Evolutionary conservation across 1,139 yeast genomes (phyloP).

Genomic region (Pichia sp.): DNA sequence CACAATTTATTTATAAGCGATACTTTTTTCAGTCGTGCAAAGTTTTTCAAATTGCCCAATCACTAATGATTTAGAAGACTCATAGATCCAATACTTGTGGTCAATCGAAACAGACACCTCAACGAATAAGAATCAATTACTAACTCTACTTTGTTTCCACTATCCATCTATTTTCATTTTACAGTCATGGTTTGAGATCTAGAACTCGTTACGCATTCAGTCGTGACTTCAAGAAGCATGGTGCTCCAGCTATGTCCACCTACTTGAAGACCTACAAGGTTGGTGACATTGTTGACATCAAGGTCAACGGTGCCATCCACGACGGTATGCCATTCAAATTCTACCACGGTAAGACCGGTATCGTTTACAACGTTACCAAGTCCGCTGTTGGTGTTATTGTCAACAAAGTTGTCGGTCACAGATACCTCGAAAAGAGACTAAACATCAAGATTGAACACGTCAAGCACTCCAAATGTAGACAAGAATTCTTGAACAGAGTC

Average conservation of each 20-base stretch:
- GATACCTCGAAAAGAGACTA: constrained; percentile 98
- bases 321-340: constrained; percentile 99
- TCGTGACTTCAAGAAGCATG: constrained; percentile 99
- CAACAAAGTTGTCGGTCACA: constrained; percentile 98
- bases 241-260: constrained; percentile 89
- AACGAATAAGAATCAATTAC: constrained; percentile 5
- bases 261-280: constrained; percentile 97
- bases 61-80: too few relatives aligned
- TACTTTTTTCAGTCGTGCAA: too few relatives aligned
- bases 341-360: constrained; percentile 99
- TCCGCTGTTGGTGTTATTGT: constrained; percentile 96
- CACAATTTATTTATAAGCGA: too few relatives aligned
- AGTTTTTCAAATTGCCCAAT: too few relatives aligned
- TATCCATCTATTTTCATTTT: too few relatives aligned
- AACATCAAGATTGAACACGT: constrained; percentile 98
- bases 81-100: too few relatives aligned
- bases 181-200: constrained; percentile 98
- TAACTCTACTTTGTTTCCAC: too few relatives aligned
- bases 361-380: constrained; percentile 97
- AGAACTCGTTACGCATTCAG: constrained; percentile 99
- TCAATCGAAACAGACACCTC: too few relatives aligned
- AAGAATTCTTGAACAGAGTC: constrained; percentile 97
- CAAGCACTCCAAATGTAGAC: constrained; percentile 99
- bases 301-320: constrained; percentile 98
- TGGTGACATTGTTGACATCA: constrained; percentile 99